These are phyloP conservation scores for Akanthomyces muscarius DNA, from an alignment of 2,329 filamentous ascomycete genomes.

Conservation along the genomic window DNA sequence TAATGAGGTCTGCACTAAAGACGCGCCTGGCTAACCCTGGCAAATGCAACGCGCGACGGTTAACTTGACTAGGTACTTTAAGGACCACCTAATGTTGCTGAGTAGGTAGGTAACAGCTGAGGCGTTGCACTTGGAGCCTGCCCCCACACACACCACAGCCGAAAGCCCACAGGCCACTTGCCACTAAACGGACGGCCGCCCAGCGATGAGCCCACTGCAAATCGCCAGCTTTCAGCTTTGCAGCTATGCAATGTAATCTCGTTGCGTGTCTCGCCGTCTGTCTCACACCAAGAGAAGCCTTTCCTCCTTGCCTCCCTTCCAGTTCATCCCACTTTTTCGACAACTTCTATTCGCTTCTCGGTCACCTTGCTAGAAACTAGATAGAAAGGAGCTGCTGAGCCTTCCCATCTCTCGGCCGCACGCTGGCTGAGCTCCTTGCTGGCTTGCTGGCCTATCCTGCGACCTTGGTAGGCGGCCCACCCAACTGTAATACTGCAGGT, in stretches of 20 bases:
- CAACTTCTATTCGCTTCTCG: no score
- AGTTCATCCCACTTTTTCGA: neutral
- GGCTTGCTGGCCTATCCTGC: neutral
- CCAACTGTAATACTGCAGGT: neutral
- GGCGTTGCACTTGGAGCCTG: neutral
- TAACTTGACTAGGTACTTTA: no score
- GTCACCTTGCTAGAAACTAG: no score
- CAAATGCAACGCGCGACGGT: neutral
- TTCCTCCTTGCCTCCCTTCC: neutral
- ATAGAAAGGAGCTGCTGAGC: no score
- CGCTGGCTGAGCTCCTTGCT: neutral
- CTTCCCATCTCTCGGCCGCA: neutral
- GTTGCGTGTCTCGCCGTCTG: neutral
- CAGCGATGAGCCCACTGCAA: neutral
- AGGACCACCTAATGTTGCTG: no score
- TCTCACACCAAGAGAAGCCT: neutral
- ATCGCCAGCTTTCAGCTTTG: neutral
- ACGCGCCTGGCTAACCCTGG: neutral
- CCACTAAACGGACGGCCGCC: no score
- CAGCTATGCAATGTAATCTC: conserved; percentile 5
- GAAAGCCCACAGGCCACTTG: no score
- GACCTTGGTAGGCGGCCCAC: conserved; percentile 6
- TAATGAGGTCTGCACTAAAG: neutral
- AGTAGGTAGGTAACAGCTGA: neutral
- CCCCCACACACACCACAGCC: neutral